Evolutionary conservation across 1,139 yeast genomes (phyloP).

Genomic region (Yamadazyma dushanensis): DNA sequence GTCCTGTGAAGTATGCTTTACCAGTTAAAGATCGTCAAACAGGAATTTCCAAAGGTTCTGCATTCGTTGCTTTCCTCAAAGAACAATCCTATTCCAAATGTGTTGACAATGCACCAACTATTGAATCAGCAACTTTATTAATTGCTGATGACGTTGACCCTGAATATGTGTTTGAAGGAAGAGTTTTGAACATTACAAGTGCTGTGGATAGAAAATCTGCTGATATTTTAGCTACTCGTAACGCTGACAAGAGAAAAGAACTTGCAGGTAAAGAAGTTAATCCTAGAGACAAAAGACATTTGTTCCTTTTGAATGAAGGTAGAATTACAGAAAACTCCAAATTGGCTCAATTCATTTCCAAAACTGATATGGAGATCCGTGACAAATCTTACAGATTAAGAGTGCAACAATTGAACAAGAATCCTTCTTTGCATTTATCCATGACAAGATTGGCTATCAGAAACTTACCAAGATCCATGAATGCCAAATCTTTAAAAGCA

Average conservation of each 20-base stretch:
- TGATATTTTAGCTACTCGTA: slow-evolving; percentile 66
- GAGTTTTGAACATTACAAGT: slow-evolving; percentile 78
- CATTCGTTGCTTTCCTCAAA: slow-evolving; percentile 81
- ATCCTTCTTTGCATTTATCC: slow-evolving; percentile 87
- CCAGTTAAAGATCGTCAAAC: slow-evolving; percentile 88
- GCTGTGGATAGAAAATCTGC: slow-evolving; percentile 93
- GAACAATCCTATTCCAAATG: slow-evolving; percentile 68
- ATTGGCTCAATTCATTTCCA: slow-evolving; percentile 66
- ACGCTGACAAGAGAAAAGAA: slow-evolving; percentile 71
- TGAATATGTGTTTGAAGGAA: slow-evolving; percentile 87
- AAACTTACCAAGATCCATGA: slow-evolving; percentile 91
- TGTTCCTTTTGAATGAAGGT: slow-evolving; percentile 90
- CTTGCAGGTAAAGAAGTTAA: slow-evolving; percentile 77
- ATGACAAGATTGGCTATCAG: slow-evolving; percentile 92
- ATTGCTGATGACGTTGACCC: slow-evolving; percentile 92
- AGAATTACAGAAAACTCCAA: slow-evolving; percentile 80
- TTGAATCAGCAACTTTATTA: slow-evolving; percentile 74
- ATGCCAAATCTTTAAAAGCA: slow-evolving; percentile 82
- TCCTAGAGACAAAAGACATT: slow-evolving; percentile 79
- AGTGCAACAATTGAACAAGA: slow-evolving; percentile 85
- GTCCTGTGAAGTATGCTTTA: slow-evolving; percentile 86
- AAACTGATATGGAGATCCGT: slow-evolving; percentile 80
- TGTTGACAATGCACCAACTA: slow-evolving; percentile 73
- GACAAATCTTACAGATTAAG: slow-evolving; percentile 85
- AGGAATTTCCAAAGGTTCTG: slow-evolving; percentile 90